A percentile compares a stretch with the other conserved stretches of the same genome.
Conservation (phyloP, 148 eudicot species). For the Rhododendron molle region DNA sequence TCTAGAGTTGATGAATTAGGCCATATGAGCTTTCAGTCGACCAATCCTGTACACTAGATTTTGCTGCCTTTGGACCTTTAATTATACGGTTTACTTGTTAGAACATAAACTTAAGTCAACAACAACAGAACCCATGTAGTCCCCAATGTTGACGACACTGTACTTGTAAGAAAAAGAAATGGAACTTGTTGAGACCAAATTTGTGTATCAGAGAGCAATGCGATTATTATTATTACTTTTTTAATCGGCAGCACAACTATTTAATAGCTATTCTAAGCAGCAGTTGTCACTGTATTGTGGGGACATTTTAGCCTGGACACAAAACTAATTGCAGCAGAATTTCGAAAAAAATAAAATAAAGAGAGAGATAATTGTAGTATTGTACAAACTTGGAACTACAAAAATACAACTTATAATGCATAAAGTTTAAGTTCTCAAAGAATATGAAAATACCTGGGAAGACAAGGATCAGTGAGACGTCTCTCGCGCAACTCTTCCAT, state of each 20-base stretch:
- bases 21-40: not conserved
- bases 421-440: not conserved
- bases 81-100: not conserved
- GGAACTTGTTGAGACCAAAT: not conserved
- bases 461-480: conserved; percentile 85
- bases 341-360: not conserved
- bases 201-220: not conserved
- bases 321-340: not conserved
- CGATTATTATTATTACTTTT: no score
- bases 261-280: not conserved
- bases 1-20: not conserved
- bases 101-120: not conserved
- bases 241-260: not conserved
- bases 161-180: not conserved
- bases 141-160: not conserved
- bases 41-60: not conserved
- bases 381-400: not conserved
- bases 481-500: conserved; percentile 81
- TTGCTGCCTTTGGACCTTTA: not conserved
- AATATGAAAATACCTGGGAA: conserved; percentile 54
- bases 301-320: not conserved
- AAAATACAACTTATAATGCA: not conserved
- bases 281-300: not conserved
- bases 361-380: not conserved
- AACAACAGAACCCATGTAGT: no score